Base-by-base conservation (phyloP, 306 rosid species). In the Argentina anserina region DNA sequence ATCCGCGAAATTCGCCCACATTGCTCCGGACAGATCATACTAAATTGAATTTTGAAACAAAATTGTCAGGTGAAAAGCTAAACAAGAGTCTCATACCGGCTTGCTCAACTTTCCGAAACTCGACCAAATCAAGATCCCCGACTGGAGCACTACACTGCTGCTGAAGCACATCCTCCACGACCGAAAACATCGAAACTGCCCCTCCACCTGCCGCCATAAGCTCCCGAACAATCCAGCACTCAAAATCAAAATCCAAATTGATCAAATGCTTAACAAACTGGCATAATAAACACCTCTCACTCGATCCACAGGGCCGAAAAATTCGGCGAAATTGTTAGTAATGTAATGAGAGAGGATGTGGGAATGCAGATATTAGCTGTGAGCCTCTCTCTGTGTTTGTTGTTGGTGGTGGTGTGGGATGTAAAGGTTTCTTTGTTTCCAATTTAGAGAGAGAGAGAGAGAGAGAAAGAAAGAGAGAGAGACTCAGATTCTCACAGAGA, bases 121-220 rank as follows among this genome's bases (percentile, higher is more conserved):
- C 95, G 75, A 89, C 95, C 80, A 89, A 89, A 86, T 91, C 94
- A 60, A 94, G 91, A 80, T 82, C 94, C 50, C 88, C 77, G 83
- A 67, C 9, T 33, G 42, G 82, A 18, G 90, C 86, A 81, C 70
- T 76, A 14, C 95, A 91, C 23, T 94, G 96, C 71, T 88, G 96
- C 65, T 89, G 95, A 64, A 94, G 98, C 72, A 94, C 96, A 73
- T 94, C 89, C 74, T 94, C 95, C 83, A 94, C 90, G 34, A 89
- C 97, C n/a, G 98, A 91, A 78, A 89, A 87, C 67, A 62, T 34
- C 50, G 87, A 89, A 39, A 87, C 60, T 72, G 91, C 33, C 67
- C 67, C 80, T 52, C 76, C 88, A 53, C 77, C 80, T 65, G 87
- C 85, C 82, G 75, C 37, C 66, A 21, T 46, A 58, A 39, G 2